Evolutionary conservation across 2,329 filamentous ascomycete genomes (phyloP), one percentile per base, ranked within the genome.

Genomic region (Ciborinia camelliae): DNA sequence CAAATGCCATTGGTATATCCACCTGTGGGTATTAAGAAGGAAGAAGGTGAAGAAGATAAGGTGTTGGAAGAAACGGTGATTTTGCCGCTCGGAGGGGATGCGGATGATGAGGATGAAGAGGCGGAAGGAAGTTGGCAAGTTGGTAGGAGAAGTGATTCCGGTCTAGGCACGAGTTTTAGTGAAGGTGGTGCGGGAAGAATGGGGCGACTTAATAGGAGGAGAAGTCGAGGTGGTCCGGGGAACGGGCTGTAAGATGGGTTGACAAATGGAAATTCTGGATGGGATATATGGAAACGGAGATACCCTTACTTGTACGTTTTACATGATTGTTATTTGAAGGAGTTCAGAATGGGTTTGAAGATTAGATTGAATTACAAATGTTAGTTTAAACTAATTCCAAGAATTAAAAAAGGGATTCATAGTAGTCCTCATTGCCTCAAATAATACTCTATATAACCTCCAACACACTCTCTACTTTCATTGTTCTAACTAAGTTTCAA

Each of bases 151-250:
- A 71, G 76, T 10, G 81, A 83, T 69, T 82, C 79, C 23, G 84
- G 83, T 0, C 73, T 83, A 64, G 84, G 84, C 4, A 87, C 84
- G 32, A 85, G 84, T 67, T 82, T 77, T 66, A 80, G 78, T 66
- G 79, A 80, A 48, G 76, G 73, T 43, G 75, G 76, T 20, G 67
- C 67, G 30, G 66, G 68, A 50, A 64, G 52, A 43, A 64, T 63
- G n/a, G 62, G 32, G 3, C 47, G 53, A 9, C 20, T 72, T 14
- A 65, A 61, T n/a, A 73, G 72, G 65, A 72, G 72, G 67, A 73
- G 66, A 59, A 59, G 53, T 52, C 47, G 62, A 51, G 62, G 62
- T 26, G 62, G 53, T n/a, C 28, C 43, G 28, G 30, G n/a, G n/a
- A 59, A 47, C 12, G 55, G 55, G 14, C 6, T 37, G 55, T 59